phyloP scores from a whole-genome alignment of 148 eudicot species.

The Talinum fruticosum region DNA sequence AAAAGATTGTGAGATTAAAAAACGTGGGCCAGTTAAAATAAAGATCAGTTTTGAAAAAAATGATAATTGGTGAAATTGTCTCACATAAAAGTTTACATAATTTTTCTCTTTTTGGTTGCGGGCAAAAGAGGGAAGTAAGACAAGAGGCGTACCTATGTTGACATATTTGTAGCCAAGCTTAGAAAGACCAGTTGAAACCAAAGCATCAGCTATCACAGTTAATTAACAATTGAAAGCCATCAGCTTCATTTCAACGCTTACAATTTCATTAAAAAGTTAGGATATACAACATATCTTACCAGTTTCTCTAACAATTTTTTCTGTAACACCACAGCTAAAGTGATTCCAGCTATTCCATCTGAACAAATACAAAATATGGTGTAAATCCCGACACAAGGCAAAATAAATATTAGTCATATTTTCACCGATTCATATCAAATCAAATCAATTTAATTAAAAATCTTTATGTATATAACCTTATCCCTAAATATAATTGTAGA shows the following conservation, averaged over 20 bases:
- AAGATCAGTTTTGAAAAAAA: neutral
- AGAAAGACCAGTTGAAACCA: constrained; percentile 69
- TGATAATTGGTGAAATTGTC: neutral
- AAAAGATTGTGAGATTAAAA: neutral
- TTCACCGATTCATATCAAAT: too few species aligned
- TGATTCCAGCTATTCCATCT: constrained; percentile 53
- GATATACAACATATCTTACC: constrained; percentile 20
- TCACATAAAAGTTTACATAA: neutral
- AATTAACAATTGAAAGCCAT: neutral
- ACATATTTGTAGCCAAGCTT: constrained; percentile 68
- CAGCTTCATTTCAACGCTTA: neutral
- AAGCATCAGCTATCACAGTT: constrained; percentile 59
- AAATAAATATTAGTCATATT: too few species aligned
- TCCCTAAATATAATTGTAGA: too few species aligned
- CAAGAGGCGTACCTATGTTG: constrained; percentile 54
- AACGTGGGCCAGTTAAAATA: neutral
- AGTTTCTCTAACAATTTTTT: constrained; percentile 33
- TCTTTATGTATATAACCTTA: too few species aligned
- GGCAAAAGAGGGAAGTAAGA: neutral
- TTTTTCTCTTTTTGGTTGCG: neutral
- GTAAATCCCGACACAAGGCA: neutral
- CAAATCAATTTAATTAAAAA: too few species aligned
- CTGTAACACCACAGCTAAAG: constrained; percentile 32
- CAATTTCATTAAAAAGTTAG: neutral
- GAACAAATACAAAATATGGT: neutral